Percentiles rank a stretch among this genome's conserved stretches.
These are phyloP conservation scores for Cercospora sp. DNA, from an alignment of 2,329 filamentous ascomycete genomes.

Conservation along the genomic window DNA sequence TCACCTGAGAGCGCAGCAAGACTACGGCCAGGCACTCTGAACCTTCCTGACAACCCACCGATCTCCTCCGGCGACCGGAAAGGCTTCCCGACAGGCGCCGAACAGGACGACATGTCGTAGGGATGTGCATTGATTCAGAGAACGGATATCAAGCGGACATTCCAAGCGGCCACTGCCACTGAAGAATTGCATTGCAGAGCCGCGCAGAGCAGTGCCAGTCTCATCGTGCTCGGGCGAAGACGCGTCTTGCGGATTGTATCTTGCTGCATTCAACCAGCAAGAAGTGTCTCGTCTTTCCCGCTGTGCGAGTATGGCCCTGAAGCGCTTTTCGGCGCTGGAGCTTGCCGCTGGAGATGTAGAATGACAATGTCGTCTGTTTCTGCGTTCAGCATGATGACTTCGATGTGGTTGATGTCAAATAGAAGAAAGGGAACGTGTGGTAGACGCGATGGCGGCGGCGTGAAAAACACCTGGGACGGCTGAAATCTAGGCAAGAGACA, in stretches of 20 bases:
- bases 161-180: background rate
- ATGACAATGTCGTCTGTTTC: background rate
- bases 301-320: background rate
- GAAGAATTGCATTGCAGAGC: background rate
- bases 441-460: background rate
- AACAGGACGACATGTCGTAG: background rate
- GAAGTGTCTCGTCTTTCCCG: background rate
- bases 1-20: background rate
- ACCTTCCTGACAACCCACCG: background rate
- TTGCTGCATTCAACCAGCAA: background rate
- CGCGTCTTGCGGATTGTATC: background rate
- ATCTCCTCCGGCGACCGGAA: constrained; percentile 2
- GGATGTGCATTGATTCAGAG: background rate
- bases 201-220: background rate
- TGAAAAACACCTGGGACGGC: background rate
- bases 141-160: background rate
- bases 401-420: background rate
- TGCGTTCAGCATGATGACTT: background rate
- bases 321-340: background rate
- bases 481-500: background rate
- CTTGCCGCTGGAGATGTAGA: background rate
- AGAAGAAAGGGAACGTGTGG: background rate
- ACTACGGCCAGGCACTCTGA: background rate
- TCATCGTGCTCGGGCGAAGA: background rate
- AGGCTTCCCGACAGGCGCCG: background rate